phyloP scores from a whole-genome alignment of 164 flowering plant species.

The Chimonanthus praecox region DNA sequence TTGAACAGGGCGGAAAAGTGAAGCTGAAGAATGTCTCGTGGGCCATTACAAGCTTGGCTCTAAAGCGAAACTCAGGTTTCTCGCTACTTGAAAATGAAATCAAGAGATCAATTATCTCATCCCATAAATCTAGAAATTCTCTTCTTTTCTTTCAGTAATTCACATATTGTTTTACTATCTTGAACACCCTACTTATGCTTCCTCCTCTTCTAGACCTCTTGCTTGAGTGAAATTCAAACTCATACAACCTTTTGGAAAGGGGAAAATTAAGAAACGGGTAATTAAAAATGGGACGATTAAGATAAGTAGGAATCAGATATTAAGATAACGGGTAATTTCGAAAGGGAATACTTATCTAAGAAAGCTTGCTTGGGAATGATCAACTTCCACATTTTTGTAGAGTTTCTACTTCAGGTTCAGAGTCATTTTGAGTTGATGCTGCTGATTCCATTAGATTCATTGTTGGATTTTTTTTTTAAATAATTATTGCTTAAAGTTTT shows the following conservation, averaged over 20 bases:
- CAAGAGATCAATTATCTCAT: background rate
- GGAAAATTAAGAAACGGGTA: too few relatives aligned
- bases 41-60: conserved; percentile 64
- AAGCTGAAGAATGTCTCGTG: conserved; percentile 86
- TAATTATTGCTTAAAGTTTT: background rate
- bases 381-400: too few relatives aligned
- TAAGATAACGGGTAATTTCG: too few relatives aligned
- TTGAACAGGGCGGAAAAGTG: conserved; percentile 46
- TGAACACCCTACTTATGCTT: background rate
- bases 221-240: too few relatives aligned
- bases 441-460: background rate
- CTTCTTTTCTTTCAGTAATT: background rate
- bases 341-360: too few relatives aligned
- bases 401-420: too few relatives aligned
- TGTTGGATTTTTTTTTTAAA: background rate
- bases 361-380: too few relatives aligned
- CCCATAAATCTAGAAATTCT: background rate
- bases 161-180: background rate
- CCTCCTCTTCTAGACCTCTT: too few relatives aligned
- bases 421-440: too few relatives aligned
- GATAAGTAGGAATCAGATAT: too few relatives aligned
- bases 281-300: too few relatives aligned
- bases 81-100: background rate
- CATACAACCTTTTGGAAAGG: too few relatives aligned
- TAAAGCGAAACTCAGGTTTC: conserved; percentile 53